Conservation (phyloP, 192 early-diverging fungal genomes). For the Cetraspora pellucida region DNA sequence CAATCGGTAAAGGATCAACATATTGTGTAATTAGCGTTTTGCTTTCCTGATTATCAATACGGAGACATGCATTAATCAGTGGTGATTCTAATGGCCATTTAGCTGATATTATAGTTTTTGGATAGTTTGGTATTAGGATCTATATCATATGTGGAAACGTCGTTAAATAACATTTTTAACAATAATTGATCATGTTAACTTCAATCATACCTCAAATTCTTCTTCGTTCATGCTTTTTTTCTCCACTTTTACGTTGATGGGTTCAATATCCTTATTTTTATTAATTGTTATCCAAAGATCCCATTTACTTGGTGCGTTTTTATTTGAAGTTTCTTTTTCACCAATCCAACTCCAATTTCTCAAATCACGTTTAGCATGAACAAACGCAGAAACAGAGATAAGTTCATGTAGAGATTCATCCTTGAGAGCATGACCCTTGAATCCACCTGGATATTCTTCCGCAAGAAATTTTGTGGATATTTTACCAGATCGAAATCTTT, state of each 20-base stretch:
- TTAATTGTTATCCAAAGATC: slow-evolving; percentile 52
- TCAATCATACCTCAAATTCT: slow-evolving; percentile 47
- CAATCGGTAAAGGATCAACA: slow-evolving; percentile 70
- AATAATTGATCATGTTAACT: slow-evolving; percentile 10
- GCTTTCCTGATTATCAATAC: slow-evolving; percentile 41
- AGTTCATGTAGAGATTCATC: slow-evolving; percentile 56
- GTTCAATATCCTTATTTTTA: slow-evolving; percentile 48
- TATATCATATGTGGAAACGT: slow-evolving; percentile 25
- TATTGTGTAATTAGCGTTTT: slow-evolving; percentile 67
- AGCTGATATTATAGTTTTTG: slow-evolving; percentile 45
- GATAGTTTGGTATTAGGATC: slow-evolving; percentile 40
- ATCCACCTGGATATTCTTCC: slow-evolving; percentile 87
- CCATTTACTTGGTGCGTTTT: slow-evolving; percentile 46
- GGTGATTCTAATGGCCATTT: slow-evolving; percentile 79
- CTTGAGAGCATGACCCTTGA: slow-evolving; percentile 74
- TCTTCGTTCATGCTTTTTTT: slow-evolving; percentile 39
- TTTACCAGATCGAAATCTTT: slow-evolving; percentile 72
- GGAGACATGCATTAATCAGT: slow-evolving; percentile 57
- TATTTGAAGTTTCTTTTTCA: slow-evolving; percentile 46
- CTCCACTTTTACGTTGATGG: slow-evolving; percentile 53
- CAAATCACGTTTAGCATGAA: slow-evolving; percentile 69
- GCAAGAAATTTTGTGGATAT: slow-evolving; percentile 86
- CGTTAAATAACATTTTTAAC: background rate
- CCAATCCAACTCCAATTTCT: slow-evolving; percentile 61
- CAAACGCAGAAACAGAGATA: slow-evolving; percentile 62